Evolutionary conservation across 352 stramenopile genomes (phyloP), one percentile per base, ranked within the genome.

Genomic region (Phytophthora pinifolia): DNA sequence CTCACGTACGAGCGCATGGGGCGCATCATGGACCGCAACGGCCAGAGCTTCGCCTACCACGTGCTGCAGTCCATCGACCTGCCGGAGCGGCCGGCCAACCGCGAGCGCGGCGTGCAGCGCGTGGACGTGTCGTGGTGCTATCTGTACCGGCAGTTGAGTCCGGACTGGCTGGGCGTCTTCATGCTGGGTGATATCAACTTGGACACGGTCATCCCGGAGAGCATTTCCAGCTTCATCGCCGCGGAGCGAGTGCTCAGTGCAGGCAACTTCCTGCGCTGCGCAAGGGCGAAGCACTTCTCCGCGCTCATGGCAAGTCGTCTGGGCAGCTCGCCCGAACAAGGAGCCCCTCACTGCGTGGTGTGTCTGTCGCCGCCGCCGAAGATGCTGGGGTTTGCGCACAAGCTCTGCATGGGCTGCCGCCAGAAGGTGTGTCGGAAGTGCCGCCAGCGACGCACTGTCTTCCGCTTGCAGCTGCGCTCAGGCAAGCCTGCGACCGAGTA

Each of bases 1-100:
- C 69, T 84, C 38, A 70, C 65, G 18, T 86, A 80, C 56, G 76
- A 86, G 48, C 73, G 74, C 50, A 83, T 86, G 68, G 76, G 76
- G 1, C 71, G 72, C 51, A 83, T 86, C 42, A 62, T 83, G 25
- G 76, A 84, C 54, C 64, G 57, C 22, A 48, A 65, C 8, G 73
- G 72, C 7, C 62, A 81, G 48, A 57, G 67, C 50, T 86, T 86
- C 57, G 70, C 67, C 9, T 86, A 86, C 62, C 68, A 86, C 52
- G 74, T 70, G 30, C 50, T 84, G 17, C 71, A 84, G 62, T 79
- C 65, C 14, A 68, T 86, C 27, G 74, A 82, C 10, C 59, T 86
- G 31, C 61, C 73, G 10, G 76, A 84, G 56, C 71, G 66, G 15
- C 76, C 73, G 6, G 71, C 64, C 34, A 76, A 77, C 53, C 64